Percentiles rank a stretch among this genome's conserved stretches.
Evolutionary conservation across 2,329 filamentous ascomycete species (phyloP).

Genomic region (Cadophora sp.): DNA sequence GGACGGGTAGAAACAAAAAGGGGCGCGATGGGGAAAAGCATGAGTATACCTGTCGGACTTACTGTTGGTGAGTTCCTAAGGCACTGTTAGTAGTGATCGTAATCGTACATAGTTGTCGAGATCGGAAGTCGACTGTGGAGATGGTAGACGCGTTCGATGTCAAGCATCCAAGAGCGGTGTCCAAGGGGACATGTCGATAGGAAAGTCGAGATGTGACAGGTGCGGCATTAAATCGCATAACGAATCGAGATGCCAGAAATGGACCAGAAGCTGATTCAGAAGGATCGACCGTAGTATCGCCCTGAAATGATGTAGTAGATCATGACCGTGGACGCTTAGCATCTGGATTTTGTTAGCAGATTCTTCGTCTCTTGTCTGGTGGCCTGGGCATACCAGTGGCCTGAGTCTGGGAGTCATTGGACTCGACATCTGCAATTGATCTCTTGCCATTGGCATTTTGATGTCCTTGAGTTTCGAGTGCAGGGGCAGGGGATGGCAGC

Average conservation of each 20-base stretch:
- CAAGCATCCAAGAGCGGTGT: neutral
- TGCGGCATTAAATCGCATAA: conserved; percentile 2
- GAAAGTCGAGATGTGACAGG: neutral
- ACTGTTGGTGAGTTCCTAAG: conserved; percentile 31
- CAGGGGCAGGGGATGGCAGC: neutral
- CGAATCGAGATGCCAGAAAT: neutral
- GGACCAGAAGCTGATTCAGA: neutral
- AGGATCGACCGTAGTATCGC: neutral
- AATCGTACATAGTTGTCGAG: conserved; percentile 18
- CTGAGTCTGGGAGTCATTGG: conserved; percentile 31
- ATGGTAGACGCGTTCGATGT: neutral
- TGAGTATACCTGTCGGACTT: conserved; percentile 39
- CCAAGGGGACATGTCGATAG: neutral
- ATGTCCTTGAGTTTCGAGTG: conserved; percentile 10
- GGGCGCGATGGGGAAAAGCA: conserved; percentile 22
- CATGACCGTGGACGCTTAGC: conserved; percentile 43
- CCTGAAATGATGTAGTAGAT: conserved; percentile 15
- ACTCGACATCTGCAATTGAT: conserved; percentile 38
- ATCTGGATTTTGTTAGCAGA: conserved; percentile 39
- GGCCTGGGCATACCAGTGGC: conserved; percentile 36
- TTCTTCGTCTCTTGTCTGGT: neutral
- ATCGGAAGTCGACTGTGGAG: conserved; percentile 9
- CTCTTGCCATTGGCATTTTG: conserved; percentile 40
- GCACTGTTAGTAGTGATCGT: conserved; percentile 30
- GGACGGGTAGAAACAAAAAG: conserved; percentile 19